A percentile compares a stretch with the other conserved stretches of the same genome.
Evolutionary conservation across 2,329 filamentous ascomycete genomes (phyloP).

Genomic region (Ilyonectria destructans): DNA sequence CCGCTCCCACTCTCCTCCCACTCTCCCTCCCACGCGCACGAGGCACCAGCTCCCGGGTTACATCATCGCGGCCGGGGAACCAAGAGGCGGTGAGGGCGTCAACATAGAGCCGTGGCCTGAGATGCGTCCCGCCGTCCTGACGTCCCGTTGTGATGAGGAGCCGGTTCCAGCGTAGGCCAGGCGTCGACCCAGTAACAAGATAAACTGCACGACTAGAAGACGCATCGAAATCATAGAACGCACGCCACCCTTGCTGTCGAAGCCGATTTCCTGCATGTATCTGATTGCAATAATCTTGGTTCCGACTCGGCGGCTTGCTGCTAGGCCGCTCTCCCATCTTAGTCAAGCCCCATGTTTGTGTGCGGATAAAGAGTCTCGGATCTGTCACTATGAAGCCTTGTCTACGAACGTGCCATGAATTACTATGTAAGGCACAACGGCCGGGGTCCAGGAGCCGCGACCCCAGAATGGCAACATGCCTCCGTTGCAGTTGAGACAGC

Average conservation of each 20-base stretch:
- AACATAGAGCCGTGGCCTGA: conserved; percentile 40
- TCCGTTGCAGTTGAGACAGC: conserved; percentile 46
- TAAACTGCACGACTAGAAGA: conserved; percentile 28
- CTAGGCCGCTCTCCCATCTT: conserved; percentile 1
- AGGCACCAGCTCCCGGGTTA: conserved; percentile 45
- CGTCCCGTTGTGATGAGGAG: conserved; percentile 32
- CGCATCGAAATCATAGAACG: conserved; percentile 26
- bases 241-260: conserved; percentile 10
- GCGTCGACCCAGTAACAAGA: conserved; percentile 48
- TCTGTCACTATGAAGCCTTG: conserved; percentile 18
- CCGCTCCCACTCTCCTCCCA: conserved; percentile 18
- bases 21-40: conserved; percentile 20
- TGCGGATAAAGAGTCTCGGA: conserved; percentile 19
- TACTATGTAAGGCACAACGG: conserved; percentile 22
- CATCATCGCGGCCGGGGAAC: conserved; percentile 44
- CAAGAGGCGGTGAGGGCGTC: conserved; percentile 49
- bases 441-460: conserved; percentile 9
- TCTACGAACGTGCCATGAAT: neutral
- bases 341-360: conserved; percentile 14
- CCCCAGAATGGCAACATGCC: conserved; percentile 38
- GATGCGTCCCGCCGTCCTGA: conserved; percentile 42
- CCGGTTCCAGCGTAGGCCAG: conserved; percentile 32
- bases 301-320: conserved; percentile 5
- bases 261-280: neutral
- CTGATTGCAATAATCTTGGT: too few relatives aligned